Percentiles rank a stretch among this genome's conserved stretches.
phyloP scores from a whole-genome alignment of 441 rosid genomes.

The Lepidium campestre region DNA sequence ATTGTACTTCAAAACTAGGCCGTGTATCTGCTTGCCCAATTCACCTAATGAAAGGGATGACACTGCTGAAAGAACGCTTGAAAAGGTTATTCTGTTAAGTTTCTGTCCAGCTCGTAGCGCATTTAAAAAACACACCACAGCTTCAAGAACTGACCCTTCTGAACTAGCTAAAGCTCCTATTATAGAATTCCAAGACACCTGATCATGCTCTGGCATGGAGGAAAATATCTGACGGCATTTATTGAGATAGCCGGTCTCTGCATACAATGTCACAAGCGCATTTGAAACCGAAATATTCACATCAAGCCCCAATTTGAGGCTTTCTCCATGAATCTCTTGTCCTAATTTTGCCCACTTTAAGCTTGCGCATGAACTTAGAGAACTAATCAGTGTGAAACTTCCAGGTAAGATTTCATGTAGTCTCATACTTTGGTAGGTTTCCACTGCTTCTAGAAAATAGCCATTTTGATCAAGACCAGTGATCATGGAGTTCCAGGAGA shows the following conservation, averaged over 20 bases:
- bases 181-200: conserved; percentile 83
- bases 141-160: conserved; percentile 41
- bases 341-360: conserved; percentile 56
- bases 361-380: conserved; percentile 84
- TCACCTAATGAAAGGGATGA: conserved; percentile 47
- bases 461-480: conserved; percentile 81
- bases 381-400: conserved; percentile 64
- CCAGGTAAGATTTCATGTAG: conserved; percentile 46
- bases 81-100: conserved; percentile 62
- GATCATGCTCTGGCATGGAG: conserved; percentile 64
- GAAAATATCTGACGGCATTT: conserved; percentile 53
- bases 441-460: conserved; percentile 53
- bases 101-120: conserved; percentile 61
- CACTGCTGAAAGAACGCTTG: conserved; percentile 57
- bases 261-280: conserved; percentile 66
- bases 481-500: conserved; percentile 90
- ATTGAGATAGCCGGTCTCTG: conserved; percentile 47
- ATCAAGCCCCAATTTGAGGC: conserved; percentile 63
- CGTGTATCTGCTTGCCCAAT: conserved; percentile 63
- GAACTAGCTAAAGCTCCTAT: conserved; percentile 69
- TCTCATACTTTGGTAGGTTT: conserved; percentile 51
- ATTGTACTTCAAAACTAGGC: conserved; percentile 48
- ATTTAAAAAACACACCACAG: conserved; percentile 44
- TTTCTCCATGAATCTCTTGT: conserved; percentile 64
- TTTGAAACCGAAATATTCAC: conserved; percentile 81